Evolutionary conservation across 352 stramenopile genomes (phyloP).

Genomic region (Discostella stelligera): DNA sequence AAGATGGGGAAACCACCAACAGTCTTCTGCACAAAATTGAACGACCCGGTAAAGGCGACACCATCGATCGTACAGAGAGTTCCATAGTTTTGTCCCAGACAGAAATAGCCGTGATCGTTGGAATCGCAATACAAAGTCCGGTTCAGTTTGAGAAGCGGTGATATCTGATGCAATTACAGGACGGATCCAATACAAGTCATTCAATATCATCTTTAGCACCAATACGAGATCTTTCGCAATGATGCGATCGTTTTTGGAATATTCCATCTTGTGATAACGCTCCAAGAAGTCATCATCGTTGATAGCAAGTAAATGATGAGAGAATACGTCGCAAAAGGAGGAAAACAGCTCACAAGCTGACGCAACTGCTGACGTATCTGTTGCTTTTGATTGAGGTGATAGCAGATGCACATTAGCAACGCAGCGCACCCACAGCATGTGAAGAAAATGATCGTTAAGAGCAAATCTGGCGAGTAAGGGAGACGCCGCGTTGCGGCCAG

Average conservation of each 20-base stretch:
- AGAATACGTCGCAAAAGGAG: slow-evolving; percentile 77
- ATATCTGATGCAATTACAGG: slow-evolving; percentile 62
- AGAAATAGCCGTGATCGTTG: slow-evolving; percentile 58
- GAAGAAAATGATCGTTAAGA: slow-evolving; percentile 44
- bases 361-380: slow-evolving; percentile 8
- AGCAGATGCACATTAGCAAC: slow-evolving; percentile 30
- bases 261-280: slow-evolving; percentile 39
- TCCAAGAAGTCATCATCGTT: slow-evolving; percentile 77
- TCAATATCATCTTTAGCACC: slow-evolving; percentile 49
- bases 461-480: slow-evolving; percentile 44
- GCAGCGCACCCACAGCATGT: slow-evolving; percentile 29
- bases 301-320: slow-evolving; percentile 74
- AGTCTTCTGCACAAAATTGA: slow-evolving; percentile 72
- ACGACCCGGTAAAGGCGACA: slow-evolving; percentile 57
- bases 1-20: slow-evolving; percentile 74
- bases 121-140: slow-evolving; percentile 27
- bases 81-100: slow-evolving; percentile 78
- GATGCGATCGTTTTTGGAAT: slow-evolving; percentile 24
- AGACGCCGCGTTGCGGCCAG: slow-evolving; percentile 35
- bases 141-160: slow-evolving; percentile 11
- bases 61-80: slow-evolving; percentile 78
- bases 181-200: slow-evolving; percentile 71
- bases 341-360: slow-evolving; percentile 36
- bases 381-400: slow-evolving; percentile 9
- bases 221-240: slow-evolving; percentile 59